phyloP scores from a whole-genome alignment of 495 filamentous ascomycete genomes.

The Antarctomyces pellizariae region DNA sequence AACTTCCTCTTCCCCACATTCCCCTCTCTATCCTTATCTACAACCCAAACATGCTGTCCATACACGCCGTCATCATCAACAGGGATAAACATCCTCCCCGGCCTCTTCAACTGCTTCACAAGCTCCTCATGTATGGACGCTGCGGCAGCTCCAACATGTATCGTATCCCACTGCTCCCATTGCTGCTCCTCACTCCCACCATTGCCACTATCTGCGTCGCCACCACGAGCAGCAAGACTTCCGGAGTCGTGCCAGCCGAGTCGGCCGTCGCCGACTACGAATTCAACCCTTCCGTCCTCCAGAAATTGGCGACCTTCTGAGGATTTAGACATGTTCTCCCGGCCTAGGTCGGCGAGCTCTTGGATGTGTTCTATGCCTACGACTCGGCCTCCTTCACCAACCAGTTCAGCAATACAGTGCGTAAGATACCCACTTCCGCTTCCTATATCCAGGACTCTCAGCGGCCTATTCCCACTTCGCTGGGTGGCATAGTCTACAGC shows the following conservation, averaged over 20 bases:
- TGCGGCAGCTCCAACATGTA: conserved; percentile 88
- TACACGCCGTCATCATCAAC: conserved; percentile 34
- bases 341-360: conserved; percentile 48
- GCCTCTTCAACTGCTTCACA: conserved; percentile 53
- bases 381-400: conserved; percentile 31
- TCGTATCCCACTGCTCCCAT: conserved; percentile 50
- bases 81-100: conserved; percentile 72
- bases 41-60: conserved; percentile 65
- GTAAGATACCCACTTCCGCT: conserved; percentile 83
- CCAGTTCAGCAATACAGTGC: conserved; percentile 66
- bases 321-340: conserved; percentile 50
- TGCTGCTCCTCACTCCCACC: conserved; percentile 12
- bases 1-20: conserved; percentile 46
- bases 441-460: conserved; percentile 63
- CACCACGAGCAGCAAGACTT: conserved; percentile 8
- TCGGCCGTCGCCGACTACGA: conserved; percentile 64
- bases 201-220: conserved; percentile 13
- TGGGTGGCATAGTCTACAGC: too few species aligned
- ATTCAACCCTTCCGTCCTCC: conserved; percentile 34
- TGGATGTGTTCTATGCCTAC: conserved; percentile 81
- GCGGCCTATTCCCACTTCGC: conserved; percentile 5
- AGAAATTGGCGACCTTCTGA: conserved; percentile 38
- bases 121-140: conserved; percentile 45
- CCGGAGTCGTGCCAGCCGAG: conserved; percentile 34
- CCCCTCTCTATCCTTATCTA: conserved; percentile 71